phyloP scores from a whole-genome alignment of 768 basidiomycete species.

The Boletus edulis region DNA sequence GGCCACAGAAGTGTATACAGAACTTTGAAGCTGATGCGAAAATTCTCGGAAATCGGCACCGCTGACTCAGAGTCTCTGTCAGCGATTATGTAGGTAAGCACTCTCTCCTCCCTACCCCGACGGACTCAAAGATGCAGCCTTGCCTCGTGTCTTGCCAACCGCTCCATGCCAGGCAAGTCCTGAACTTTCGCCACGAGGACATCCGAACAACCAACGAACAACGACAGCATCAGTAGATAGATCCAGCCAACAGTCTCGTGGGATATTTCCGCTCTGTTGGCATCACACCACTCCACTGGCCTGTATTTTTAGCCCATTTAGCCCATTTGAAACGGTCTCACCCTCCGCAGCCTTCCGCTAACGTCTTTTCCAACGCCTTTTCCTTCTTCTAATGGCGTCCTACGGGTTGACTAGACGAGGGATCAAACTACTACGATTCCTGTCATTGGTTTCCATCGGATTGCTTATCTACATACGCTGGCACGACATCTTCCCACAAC shows the following conservation, averaged over 20 bases:
- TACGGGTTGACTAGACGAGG: slow-evolving; percentile 26
- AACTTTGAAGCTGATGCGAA: no score
- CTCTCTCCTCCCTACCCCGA: no score
- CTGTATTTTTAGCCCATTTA: no score
- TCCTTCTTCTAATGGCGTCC: slow-evolving; percentile 16
- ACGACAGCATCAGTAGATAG: not conserved
- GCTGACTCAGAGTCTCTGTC: no score
- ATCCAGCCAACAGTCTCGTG: not conserved
- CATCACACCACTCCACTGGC: not conserved
- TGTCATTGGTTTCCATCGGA: slow-evolving; percentile 7
- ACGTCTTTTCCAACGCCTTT: not conserved
- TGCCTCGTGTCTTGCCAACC: not conserved
- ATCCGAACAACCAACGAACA: not conserved
- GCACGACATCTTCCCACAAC: not conserved
- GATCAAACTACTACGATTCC: slow-evolving; percentile 10
- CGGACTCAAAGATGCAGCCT: not conserved
- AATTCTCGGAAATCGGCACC: no score
- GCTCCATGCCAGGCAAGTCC: not conserved
- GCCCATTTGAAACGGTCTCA: no score
- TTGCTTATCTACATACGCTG: slow-evolving; percentile 13
- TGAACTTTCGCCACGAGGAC: not conserved
- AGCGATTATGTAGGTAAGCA: no score
- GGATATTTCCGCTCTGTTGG: not conserved
- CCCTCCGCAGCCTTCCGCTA: not conserved
- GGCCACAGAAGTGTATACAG: no score